Percentiles rank a stretch among this genome's conserved stretches.
Conservation (phyloP, 2,329 filamentous ascomycete genomes). For the Phaeosphaeria sp. region DNA sequence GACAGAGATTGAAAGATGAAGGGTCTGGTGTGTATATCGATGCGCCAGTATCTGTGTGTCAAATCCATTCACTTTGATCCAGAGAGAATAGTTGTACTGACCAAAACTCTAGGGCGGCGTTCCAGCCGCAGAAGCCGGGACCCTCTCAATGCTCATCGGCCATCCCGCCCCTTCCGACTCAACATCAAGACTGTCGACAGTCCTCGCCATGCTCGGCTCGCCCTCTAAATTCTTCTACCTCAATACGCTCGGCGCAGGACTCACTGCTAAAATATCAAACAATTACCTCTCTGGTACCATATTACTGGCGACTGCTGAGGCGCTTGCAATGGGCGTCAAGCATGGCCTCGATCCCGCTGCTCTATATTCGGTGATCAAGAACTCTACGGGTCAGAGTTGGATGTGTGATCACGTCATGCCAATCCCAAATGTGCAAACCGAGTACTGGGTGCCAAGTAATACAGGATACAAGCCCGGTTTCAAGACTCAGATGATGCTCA, state of each 20-base stretch:
- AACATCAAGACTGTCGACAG: conserved; percentile 17
- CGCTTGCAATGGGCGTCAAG: conserved; percentile 38
- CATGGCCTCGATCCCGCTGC: conserved; percentile 37
- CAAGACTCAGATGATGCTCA: conserved; percentile 46
- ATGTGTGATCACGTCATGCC: conserved; percentile 46
- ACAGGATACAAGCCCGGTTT: conserved; percentile 42
- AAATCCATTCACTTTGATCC: neutral
- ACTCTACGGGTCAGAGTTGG: conserved; percentile 41
- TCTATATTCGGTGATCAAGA: conserved; percentile 37
- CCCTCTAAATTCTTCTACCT: conserved; percentile 41
- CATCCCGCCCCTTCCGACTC: conserved; percentile 20
- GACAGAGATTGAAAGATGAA: conserved; percentile 15
- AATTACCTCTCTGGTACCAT: conserved; percentile 43
- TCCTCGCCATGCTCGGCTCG: conserved; percentile 31
- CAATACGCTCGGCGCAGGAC: conserved; percentile 32
- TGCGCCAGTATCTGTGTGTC: conserved; percentile 38
- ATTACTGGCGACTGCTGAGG: conserved; percentile 41
- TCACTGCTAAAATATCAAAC: conserved; percentile 44
- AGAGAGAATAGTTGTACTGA: neutral
- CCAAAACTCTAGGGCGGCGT: conserved; percentile 32
- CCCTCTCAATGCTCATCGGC: conserved; percentile 36
- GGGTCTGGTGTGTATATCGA: conserved; percentile 36
- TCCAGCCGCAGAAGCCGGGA: conserved; percentile 37
- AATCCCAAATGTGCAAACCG: conserved; percentile 36
- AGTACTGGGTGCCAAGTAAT: conserved; percentile 42